phyloP scores from a whole-genome alignment of 129 eudicot genomes.

The Logfia minima region DNA sequence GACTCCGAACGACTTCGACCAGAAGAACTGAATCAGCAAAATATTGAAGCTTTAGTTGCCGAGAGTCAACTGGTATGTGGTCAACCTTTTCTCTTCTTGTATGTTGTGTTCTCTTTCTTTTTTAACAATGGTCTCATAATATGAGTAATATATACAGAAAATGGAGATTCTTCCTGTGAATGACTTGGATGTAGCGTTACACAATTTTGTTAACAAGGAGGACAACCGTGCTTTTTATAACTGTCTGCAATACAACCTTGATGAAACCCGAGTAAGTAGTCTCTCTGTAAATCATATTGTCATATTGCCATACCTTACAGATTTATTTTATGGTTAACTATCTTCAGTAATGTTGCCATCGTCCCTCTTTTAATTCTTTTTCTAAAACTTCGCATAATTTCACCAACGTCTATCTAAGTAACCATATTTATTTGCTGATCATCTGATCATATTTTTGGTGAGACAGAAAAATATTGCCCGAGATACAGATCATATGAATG shows the following conservation, averaged over 20 bases:
- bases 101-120: background rate
- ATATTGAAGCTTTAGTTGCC: conserved; percentile 97
- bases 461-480: conserved; percentile 69
- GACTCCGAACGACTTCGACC: conserved; percentile 85
- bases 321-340: background rate
- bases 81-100: conserved; percentile 22
- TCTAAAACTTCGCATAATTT: background rate
- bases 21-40: conserved; percentile 96
- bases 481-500: conserved; percentile 60
- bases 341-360: background rate
- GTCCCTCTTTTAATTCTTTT: background rate
- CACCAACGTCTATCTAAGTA: background rate
- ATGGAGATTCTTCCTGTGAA: conserved; percentile 98
- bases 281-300: background rate
- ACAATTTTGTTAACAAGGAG: conserved; percentile 90
- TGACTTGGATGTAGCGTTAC: conserved; percentile 93
- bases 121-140: background rate
- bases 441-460: conserved; percentile 7
- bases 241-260: conserved; percentile 85
- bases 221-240: conserved; percentile 83
- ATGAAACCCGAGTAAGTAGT: conserved; percentile 88
- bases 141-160: conserved; percentile 48
- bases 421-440: conserved; percentile 5
- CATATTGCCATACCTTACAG: background rate
- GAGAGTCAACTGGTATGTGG: conserved; percentile 83